Evolutionary conservation across 164 flowering plant species (phyloP).

Genomic region (Paratinospora sagittata): DNA sequence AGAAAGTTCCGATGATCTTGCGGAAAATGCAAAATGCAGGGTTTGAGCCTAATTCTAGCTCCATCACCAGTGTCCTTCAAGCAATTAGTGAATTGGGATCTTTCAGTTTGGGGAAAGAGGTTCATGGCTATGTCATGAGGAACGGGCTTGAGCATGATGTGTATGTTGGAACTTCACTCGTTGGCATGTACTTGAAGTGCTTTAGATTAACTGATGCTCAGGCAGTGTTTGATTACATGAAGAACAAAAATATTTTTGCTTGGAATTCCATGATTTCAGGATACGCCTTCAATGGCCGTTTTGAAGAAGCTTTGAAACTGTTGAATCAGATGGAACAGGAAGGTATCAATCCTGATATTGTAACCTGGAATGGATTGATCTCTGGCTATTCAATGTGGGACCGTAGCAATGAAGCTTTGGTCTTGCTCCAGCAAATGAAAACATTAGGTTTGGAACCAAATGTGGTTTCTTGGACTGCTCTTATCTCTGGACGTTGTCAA

Average conservation of each 20-base stretch:
- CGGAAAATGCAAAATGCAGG: conserved; percentile 36
- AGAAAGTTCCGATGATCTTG: conserved; percentile 32
- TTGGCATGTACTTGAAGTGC: conserved; percentile 67
- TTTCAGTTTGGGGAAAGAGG: conserved; percentile 41
- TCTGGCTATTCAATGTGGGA: conserved; percentile 51
- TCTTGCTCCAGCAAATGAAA: conserved; percentile 35
- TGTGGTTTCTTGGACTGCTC: conserved; percentile 69
- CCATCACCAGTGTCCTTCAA: conserved; percentile 48
- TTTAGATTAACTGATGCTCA: conserved; percentile 32
- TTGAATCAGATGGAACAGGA: conserved; percentile 42
- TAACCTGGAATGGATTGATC: conserved; percentile 57
- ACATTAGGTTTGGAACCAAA: conserved; percentile 41
- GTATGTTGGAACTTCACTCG: conserved; percentile 46
- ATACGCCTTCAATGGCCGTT: conserved; percentile 41
- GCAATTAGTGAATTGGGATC: conserved; percentile 37
- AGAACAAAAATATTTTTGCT: conserved; percentile 40
- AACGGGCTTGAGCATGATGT: conserved; percentile 44
- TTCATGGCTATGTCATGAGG: conserved; percentile 47
- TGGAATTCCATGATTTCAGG: conserved; percentile 64
- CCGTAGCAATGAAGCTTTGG: conserved; percentile 37
- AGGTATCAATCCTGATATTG: conserved; percentile 46
- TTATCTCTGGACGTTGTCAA: conserved; percentile 55
- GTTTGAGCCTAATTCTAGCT: conserved; percentile 42
- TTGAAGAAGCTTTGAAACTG: conserved; percentile 34
- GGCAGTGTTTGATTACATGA: conserved; percentile 36